These are phyloP conservation scores for Aspergillus calidoustus DNA, from an alignment of 2,329 filamentous ascomycete species.

Conservation along the genomic window DNA sequence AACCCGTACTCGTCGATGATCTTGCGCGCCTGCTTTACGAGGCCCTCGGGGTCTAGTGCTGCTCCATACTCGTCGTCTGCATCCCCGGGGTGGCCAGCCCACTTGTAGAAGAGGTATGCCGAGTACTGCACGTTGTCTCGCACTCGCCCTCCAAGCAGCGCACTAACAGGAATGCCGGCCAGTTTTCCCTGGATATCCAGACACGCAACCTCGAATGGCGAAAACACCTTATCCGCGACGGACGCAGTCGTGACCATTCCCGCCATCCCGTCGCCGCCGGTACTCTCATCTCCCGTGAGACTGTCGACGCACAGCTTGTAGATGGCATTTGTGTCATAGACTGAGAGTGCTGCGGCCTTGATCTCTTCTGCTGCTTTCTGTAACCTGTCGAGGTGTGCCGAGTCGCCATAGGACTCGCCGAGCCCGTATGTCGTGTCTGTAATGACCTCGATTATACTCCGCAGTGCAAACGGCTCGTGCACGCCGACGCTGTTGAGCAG, in stretches of 20 bases:
- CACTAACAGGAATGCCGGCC: conserved; percentile 45
- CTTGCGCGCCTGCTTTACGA: conserved; percentile 3
- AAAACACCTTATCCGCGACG: conserved; percentile 49
- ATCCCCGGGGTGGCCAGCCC: conserved; percentile 47
- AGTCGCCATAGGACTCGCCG: conserved; percentile 50
- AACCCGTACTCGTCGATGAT: conserved; percentile 46
- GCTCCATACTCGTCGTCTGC: conserved; percentile 47
- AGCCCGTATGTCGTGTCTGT: conserved; percentile 44
- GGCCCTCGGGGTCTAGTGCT: conserved; percentile 42
- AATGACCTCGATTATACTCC: conserved; percentile 49
- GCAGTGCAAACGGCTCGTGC: conserved; percentile 49
- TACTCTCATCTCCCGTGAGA: conserved; percentile 23
- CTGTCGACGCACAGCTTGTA: conserved; percentile 29
- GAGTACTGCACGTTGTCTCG: conserved; percentile 49
- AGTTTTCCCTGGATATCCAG: conserved; percentile 50
- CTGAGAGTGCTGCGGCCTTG: neutral
- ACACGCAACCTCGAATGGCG: conserved; percentile 50
- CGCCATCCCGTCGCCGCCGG: conserved; percentile 37
- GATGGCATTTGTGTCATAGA: conserved; percentile 29
- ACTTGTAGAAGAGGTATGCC: conserved; percentile 52
- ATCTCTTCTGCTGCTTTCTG: conserved; percentile 30
- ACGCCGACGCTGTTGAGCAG: conserved; percentile 51
- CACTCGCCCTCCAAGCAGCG: conserved; percentile 47
- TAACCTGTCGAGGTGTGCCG: conserved; percentile 42
- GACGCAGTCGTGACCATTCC: conserved; percentile 50